Base-by-base conservation (phyloP, 2,329 filamentous ascomycete genomes). In the Penicillium sp. region DNA sequence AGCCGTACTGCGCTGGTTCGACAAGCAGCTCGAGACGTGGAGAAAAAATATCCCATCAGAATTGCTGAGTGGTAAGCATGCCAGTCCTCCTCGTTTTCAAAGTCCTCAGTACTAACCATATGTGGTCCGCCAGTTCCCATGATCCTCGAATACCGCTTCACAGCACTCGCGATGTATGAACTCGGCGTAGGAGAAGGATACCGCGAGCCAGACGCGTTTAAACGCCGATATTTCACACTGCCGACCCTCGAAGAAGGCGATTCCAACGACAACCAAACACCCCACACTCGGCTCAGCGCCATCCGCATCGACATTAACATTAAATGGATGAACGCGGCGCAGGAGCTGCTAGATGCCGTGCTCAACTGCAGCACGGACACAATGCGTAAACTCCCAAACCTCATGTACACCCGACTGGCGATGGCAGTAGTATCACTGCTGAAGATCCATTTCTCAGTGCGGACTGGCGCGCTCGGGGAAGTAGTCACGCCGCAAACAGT, bases 311-410 rank as follows among this genome's bases (percentile, higher is more conserved):
- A 73, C 43, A 63, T 73, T 55, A 72, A 63, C 3, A 62, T 73
- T 39, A 73, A 72, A 61, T 73, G 70, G 70, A 65, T 73, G 68
- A 67, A 69, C 40, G 66, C 69, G 18, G 66, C 69, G 10, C 70
- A 72, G 7, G 64, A 69, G 46, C 47, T 72, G 47, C 62, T 73
- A 14, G 64, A 73, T 46, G 62, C 65, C 2, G 64, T 71, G 19
- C 56, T 71, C 32, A 60, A 54, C 34, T 73, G 70, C 52, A 69
- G 68, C 51, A 66, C 63, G 13, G 67, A 70, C 13, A 65, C 68
- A 8, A 61, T 72, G 61, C 68, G 69, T 30, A 66, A 67, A 51
- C 55, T 73, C 38, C 68, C 70, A 10, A 73, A 70, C 41, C 47
- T 72, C 11, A 65, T 65, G 30, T 73, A 72, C 47, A 70, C 66